Evolutionary conservation across 331 rosid species (phyloP).

Genomic region (Quercus phellos): DNA sequence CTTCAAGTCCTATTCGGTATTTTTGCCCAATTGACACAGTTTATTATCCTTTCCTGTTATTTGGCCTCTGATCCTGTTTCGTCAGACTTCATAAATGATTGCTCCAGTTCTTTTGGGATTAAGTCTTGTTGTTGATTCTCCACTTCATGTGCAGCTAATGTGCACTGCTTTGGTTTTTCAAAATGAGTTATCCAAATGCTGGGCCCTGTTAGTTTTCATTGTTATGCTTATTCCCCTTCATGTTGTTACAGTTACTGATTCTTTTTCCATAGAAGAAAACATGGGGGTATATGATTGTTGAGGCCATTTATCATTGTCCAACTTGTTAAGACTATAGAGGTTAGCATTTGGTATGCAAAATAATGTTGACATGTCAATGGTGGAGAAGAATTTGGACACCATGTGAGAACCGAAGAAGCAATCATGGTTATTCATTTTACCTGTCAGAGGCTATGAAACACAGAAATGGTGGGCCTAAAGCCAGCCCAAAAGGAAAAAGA

Average conservation of each 20-base stretch:
- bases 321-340: not conserved
- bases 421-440: not conserved
- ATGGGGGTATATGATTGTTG: not conserved
- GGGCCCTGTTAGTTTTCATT: not conserved
- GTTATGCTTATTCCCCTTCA: not conserved
- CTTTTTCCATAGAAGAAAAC: not conserved
- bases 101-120: not conserved
- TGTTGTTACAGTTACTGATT: not conserved
- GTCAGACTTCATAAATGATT: not conserved
- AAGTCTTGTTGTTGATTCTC: not conserved
- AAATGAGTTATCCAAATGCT: not conserved
- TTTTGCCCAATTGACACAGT: slow-evolving; percentile 1
- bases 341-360: not conserved
- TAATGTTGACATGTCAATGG: too few relatives aligned
- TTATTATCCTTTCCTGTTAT: not conserved
- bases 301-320: not conserved
- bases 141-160: not conserved
- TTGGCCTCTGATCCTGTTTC: slow-evolving; percentile 1
- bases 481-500: not conserved
- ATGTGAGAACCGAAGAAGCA: too few relatives aligned
- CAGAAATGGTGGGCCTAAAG: not conserved
- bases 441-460: not conserved
- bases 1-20: slow-evolving; percentile 8
- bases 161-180: not conserved
- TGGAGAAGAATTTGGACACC: too few relatives aligned